Base-by-base conservation (phyloP, 2,329 filamentous ascomycete species). In the Xylariales sp. region DNA sequence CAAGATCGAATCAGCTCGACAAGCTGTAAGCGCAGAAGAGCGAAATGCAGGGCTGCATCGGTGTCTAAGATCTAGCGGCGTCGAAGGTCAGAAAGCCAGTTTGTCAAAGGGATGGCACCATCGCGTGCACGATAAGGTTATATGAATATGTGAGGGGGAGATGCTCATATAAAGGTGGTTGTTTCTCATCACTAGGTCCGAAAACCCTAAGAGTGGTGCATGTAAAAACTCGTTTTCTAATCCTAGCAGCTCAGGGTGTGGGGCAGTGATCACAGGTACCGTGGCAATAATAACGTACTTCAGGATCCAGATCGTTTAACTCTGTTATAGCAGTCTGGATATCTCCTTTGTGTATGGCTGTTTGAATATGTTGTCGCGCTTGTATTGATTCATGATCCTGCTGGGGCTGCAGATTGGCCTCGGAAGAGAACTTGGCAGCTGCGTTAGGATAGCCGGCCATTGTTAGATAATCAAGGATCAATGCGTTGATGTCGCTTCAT, bases 181-280 rank as follows among this genome's bases (percentile, higher is more conserved):
- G 72, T 83, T 81, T 80, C 76, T 97, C 91, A 94, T 94, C 93
- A 93, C 79, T 67, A 78, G 82, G 35, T 81, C 79, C 73, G 72
- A 78, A 81, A 80, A 76, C 74, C 74, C 79, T 97, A 93, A 88
- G 93, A 89, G 93, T 98, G 93, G 93, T 98, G 93, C 93, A 98
- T 98, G 91, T 61, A 75, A 95, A 81, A 90, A 85, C 75, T 76
- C 70, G 57, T 61, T 57, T 74, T 87, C 73, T 95, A 95, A 98
- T 98, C 93, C 93, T 90, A 66, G 77, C 74, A 78, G 42, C 50
- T 44, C 31, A 35, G 32, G 35, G 38, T 21, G 11, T 14, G 18
- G 23, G 19, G 15, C 15, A 18, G 11, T 15, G 21, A 15, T n/a
- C 14, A 33, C 17, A n/a, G n/a, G n/a, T n/a, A n/a, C n/a, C n/a